Evolutionary conservation across 345 rosid genomes (phyloP).

Genomic region (Boechera divaricarpa): DNA sequence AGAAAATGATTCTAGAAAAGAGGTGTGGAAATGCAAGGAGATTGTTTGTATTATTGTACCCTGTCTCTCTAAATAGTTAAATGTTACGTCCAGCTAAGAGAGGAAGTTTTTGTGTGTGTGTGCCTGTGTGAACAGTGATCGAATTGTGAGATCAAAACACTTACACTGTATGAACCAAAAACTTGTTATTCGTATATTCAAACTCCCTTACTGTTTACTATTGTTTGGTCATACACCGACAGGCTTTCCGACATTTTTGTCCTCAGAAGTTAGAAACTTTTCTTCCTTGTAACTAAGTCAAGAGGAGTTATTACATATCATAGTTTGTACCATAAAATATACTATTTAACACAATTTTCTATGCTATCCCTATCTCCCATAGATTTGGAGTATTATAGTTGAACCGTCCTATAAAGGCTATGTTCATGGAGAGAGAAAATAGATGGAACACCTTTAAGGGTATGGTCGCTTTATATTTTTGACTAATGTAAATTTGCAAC

Average conservation of each 20-base stretch:
- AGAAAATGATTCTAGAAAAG: neutral
- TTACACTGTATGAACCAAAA: neutral
- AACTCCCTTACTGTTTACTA: neutral
- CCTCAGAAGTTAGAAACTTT: neutral
- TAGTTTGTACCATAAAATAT: neutral
- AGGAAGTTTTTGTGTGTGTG: neutral
- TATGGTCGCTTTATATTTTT: neutral
- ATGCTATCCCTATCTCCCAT: conserved; percentile 18
- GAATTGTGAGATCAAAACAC: too few relatives aligned
- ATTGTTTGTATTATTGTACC: neutral
- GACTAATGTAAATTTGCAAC: conserved; percentile 14
- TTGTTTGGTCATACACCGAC: neutral
- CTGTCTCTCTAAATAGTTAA: too few relatives aligned
- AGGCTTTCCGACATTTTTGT: neutral
- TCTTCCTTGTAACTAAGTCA: neutral
- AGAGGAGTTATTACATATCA: neutral
- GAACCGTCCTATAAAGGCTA: conserved; percentile 29
- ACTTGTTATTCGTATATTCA: neutral
- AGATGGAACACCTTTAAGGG: neutral
- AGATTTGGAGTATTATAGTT: conserved; percentile 29
- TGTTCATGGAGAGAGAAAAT: conserved; percentile 17
- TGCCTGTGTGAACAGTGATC: neutral
- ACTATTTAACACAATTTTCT: neutral
- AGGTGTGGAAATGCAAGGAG: neutral
- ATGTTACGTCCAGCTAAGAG: neutral